Percentiles rank a stretch among this genome's conserved stretches.
These are phyloP conservation scores for Alternaria alternata DNA, from an alignment of 2,329 filamentous ascomycete species.

Conservation along the genomic window DNA sequence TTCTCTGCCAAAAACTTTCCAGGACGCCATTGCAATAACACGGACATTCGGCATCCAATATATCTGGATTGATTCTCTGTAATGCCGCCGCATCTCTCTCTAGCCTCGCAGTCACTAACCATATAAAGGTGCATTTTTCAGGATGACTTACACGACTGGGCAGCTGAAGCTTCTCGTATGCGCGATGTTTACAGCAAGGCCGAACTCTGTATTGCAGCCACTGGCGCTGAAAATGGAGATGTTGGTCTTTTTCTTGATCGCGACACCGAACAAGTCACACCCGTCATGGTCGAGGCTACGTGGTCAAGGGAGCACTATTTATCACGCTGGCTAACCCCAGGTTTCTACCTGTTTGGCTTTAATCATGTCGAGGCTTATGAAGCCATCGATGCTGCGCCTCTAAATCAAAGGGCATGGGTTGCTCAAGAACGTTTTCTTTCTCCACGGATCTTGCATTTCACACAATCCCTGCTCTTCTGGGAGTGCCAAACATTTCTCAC, in stretches of 20 bases:
- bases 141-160: background rate
- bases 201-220: background rate
- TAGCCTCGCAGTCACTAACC: background rate
- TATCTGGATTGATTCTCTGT: background rate
- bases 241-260: background rate
- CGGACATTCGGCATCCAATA: rapidly evolving
- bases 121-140: background rate
- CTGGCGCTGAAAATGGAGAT: background rate
- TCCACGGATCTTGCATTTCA: background rate
- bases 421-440: background rate
- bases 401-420: background rate
- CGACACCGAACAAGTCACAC: background rate
- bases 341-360: background rate
- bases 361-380: background rate
- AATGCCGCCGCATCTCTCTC: rapidly evolving
- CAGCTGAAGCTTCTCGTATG: background rate
- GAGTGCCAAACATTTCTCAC: background rate
- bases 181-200: background rate
- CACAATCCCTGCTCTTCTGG: background rate
- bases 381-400: background rate
- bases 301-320: background rate
- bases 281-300: background rate
- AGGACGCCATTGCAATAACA: background rate
- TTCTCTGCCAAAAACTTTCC: background rate
- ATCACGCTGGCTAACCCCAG: too few relatives aligned